phyloP scores from a whole-genome alignment of 345 rosid genomes.

The Garcia nutans region DNA sequence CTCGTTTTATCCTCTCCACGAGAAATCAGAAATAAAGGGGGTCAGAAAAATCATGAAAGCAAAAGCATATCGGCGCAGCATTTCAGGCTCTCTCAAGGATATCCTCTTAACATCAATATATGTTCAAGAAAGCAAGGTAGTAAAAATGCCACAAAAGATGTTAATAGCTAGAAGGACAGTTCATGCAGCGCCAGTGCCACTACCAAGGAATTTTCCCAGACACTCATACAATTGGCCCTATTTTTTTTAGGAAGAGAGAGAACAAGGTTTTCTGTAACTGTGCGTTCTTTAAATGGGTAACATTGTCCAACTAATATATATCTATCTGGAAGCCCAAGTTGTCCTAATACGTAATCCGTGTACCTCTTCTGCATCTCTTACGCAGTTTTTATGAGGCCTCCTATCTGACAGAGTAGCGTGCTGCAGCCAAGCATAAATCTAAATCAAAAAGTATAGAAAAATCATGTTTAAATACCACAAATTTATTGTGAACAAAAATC shows the following conservation, averaged over 20 bases:
- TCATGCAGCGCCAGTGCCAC: background rate
- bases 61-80: background rate
- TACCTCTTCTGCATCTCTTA: slow-evolving; percentile 90
- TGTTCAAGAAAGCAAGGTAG: background rate
- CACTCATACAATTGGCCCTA: background rate
- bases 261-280: background rate
- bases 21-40: background rate
- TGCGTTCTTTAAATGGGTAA: background rate
- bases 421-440: slow-evolving; percentile 41
- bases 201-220: background rate
- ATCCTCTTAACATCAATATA: background rate
- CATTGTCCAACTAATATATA: background rate
- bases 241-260: background rate
- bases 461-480: background rate
- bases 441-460: slow-evolving; percentile 12
- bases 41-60: background rate
- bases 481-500: slow-evolving; percentile 2
- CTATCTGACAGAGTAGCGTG: slow-evolving; percentile 70
- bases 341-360: background rate
- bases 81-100: background rate
- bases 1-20: slow-evolving; percentile 77
- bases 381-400: slow-evolving; percentile 70
- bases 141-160: background rate
- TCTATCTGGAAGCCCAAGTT: background rate
- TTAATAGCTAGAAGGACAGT: background rate